Base-by-base conservation (phyloP, 805 yeast species). In the Zygosaccharomyces bailii region DNA sequence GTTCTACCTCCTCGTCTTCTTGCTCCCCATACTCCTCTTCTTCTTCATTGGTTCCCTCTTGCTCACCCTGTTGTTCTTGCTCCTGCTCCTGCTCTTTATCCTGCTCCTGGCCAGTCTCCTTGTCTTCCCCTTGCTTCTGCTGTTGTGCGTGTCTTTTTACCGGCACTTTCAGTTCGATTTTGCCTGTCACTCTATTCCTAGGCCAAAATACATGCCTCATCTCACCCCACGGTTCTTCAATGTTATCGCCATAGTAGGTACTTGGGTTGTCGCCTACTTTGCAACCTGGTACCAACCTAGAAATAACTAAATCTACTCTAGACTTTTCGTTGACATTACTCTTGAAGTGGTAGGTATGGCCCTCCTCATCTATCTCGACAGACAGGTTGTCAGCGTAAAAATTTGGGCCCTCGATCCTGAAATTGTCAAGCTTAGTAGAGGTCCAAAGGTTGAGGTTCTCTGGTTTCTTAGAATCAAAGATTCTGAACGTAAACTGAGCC, bases 121-220 rank as follows among this genome's bases (percentile, higher is more conserved):
- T 44, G 21, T 39, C 47, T 14, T 46, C 39, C 4, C 48, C 41
- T 18, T 34, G 53, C 4, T 30, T 49, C 20, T 41, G 46, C 11
- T 41, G 43, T 8, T 30, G 36, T 2, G 34, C 40, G 18, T 27
- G 38, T 17, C 43, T 38, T 35, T 51, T 45, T 35, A 45, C 49
- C 54, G 56, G 44, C 46, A 56, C 27, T 67, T 52, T 65, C 61
- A 63, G 75, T 32, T 68, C 72, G 50, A 93, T 67, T 14, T 78
- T 71, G 60, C 99, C 99, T 14, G 59, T 61, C 36, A 79, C 84
- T 16, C 67, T 50, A 65, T 89, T 83, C 65, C 98, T 78, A 51
- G 99, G 99, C 98, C 98, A 93, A 69, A 93, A 93, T 5, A 80
- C 70, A 62, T 93, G 99, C 66, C 97, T 81, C 96, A 93, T 90